Percentiles rank a stretch among this genome's conserved stretches.
Conservation (phyloP, 495 filamentous ascomycete species). For the Hypomontagnella submonticulosa region DNA sequence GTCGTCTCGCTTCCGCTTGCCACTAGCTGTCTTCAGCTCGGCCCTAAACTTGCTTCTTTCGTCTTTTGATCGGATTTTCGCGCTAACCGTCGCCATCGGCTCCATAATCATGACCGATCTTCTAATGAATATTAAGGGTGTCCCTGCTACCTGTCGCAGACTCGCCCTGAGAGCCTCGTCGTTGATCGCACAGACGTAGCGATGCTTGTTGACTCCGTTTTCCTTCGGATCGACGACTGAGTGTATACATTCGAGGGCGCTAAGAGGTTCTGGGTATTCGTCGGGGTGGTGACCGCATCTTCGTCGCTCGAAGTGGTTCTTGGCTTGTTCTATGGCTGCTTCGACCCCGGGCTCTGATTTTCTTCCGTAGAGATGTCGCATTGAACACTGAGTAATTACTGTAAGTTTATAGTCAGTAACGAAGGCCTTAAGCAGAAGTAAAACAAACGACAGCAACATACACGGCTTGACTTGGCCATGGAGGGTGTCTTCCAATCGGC, state of each 20-base stretch:
- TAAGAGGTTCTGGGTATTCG: conserved; percentile 71
- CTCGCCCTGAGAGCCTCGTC: conserved; percentile 65
- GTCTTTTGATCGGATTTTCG: conserved; percentile 69
- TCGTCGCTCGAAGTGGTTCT: conserved; percentile 77
- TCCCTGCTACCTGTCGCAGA: conserved; percentile 72
- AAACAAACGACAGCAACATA: conserved; percentile 53
- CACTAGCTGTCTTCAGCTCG: conserved; percentile 67
- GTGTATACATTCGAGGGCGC: conserved; percentile 79
- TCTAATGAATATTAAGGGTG: conserved; percentile 81
- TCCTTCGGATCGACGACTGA: conserved; percentile 80
- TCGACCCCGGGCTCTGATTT: conserved; percentile 65
- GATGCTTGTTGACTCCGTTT: conserved; percentile 81
- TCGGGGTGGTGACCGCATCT: conserved; percentile 90
- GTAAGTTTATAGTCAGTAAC: conserved; percentile 11
- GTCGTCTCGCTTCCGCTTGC: conserved; percentile 65
- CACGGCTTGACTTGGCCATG: conserved; percentile 87
- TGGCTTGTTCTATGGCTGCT: conserved; percentile 72
- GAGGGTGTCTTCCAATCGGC: conserved; percentile 75
- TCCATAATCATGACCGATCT: conserved; percentile 85
- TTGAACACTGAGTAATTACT: conserved; percentile 64
- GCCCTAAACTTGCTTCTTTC: conserved; percentile 81
- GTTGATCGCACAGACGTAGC: conserved; percentile 88
- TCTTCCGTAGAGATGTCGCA: conserved; percentile 75
- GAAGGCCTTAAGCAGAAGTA: neutral
- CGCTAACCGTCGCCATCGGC: conserved; percentile 75